phyloP scores from a whole-genome alignment of 2,329 filamentous ascomycete species.

The Aspergillus alliaceus region DNA sequence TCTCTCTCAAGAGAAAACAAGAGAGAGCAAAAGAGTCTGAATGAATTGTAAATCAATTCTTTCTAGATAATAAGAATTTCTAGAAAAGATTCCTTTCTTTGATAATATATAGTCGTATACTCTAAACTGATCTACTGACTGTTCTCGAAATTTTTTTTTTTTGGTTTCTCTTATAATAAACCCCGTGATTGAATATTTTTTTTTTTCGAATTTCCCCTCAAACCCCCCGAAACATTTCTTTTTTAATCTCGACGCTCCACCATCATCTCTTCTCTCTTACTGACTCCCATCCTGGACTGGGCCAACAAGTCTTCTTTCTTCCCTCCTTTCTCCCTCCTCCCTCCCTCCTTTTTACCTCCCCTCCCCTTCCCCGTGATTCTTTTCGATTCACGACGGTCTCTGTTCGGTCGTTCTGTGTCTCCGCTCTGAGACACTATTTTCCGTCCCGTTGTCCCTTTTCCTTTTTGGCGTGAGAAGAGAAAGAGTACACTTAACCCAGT shows the following conservation, averaged over 20 bases:
- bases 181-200: conserved; percentile 12
- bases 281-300: conserved; percentile 16
- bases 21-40: too few species aligned
- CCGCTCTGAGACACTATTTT: conserved; percentile 13
- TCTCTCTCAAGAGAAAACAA: too few species aligned
- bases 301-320: conserved; percentile 22
- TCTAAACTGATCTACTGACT: too few species aligned
- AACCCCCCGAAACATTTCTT: conserved; percentile 22
- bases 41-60: too few species aligned
- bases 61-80: background rate
- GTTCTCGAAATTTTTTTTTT: too few species aligned
- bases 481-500: conserved; percentile 13
- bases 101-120: too few species aligned
- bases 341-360: conserved; percentile 13
- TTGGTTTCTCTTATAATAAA: background rate
- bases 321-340: conserved; percentile 27
- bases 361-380: conserved; percentile 23
- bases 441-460: conserved; percentile 17
- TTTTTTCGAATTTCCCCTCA: conserved; percentile 16
- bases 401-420: conserved; percentile 21
- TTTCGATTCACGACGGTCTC: conserved; percentile 28
- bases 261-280: conserved; percentile 19
- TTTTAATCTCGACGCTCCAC: conserved; percentile 31
- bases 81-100: background rate
- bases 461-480: conserved; percentile 25